Evolutionary conservation across 2,329 filamentous ascomycete genomes (phyloP).

Genomic region (Fusarium miscanthi): DNA sequence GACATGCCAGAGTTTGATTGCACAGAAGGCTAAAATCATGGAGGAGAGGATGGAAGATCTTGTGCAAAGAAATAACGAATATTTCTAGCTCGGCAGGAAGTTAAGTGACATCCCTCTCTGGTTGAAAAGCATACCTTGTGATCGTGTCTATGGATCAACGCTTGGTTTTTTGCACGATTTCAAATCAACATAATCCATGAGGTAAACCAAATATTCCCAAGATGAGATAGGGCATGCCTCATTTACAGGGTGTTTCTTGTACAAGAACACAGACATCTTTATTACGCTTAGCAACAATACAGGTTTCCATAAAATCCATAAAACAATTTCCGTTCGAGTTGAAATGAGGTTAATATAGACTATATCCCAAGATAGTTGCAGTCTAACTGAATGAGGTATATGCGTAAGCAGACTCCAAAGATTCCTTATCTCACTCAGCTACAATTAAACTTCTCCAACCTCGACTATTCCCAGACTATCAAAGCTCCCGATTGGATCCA

Average conservation of each 20-base stretch:
- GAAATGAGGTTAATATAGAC: neutral
- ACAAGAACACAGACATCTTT: no score
- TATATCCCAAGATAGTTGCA: neutral
- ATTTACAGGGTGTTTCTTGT: neutral
- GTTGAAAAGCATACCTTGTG: neutral
- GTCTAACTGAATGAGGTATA: neutral
- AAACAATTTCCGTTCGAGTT: neutral
- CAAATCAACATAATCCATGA: neutral
- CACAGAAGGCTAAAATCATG: neutral
- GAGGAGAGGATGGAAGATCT: neutral
- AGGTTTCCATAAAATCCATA: neutral
- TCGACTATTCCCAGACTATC: neutral
- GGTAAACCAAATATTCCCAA: neutral
- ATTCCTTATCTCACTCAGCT: neutral
- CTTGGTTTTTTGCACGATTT: neutral
- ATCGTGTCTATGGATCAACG: neutral
- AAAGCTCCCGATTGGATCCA: neutral
- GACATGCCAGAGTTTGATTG: neutral
- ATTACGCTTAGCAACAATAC: neutral
- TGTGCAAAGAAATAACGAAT: neutral
- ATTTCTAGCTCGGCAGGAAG: neutral
- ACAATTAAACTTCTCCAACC: neutral
- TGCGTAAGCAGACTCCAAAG: constrained; percentile 7
- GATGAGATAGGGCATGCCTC: neutral
- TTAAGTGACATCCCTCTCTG: neutral